A percentile compares a stretch with the other conserved stretches of the same genome.
Conservation (phyloP, 2,329 filamentous ascomycete species). For the Diplocarpon mali region DNA sequence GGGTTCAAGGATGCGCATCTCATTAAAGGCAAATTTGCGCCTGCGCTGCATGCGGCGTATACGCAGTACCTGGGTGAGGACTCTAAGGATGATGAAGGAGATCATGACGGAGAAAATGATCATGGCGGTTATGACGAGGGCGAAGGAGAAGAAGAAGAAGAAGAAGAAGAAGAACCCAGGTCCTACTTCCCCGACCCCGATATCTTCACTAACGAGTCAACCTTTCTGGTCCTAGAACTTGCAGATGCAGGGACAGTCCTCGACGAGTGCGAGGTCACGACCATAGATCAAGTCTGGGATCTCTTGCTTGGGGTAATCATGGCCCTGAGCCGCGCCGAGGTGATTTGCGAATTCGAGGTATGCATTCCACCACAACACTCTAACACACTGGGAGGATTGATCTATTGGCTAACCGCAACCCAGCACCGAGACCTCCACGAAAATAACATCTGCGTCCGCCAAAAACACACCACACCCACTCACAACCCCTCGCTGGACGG, state of each 20-base stretch:
- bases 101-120: slow-evolving; percentile 17
- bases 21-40: slow-evolving; percentile 38
- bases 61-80: not conserved
- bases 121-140: slow-evolving; percentile 27
- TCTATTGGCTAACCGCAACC: not conserved
- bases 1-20: slow-evolving; percentile 55
- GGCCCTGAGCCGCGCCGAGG: slow-evolving; percentile 48
- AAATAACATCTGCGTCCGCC: slow-evolving; percentile 47
- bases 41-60: slow-evolving; percentile 33
- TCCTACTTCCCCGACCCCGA: slow-evolving; percentile 49
- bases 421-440: slow-evolving; percentile 57
- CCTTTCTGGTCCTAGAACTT: slow-evolving; percentile 50
- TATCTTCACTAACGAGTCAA: slow-evolving; percentile 45
- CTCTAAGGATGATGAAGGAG: slow-evolving; percentile 24
- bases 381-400: not conserved
- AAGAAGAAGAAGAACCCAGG: not conserved
- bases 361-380: not conserved
- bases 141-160: slow-evolving; percentile 15
- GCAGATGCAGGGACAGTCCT: slow-evolving; percentile 50
- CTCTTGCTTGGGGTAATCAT: slow-evolving; percentile 50
- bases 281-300: slow-evolving; percentile 47
- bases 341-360: slow-evolving; percentile 49
- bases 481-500: not conserved
- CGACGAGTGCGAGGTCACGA: slow-evolving; percentile 43
- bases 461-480: not conserved